Conservation (phyloP, 2,329 filamentous ascomycete genomes). For the Plenodomus lindquistii region DNA sequence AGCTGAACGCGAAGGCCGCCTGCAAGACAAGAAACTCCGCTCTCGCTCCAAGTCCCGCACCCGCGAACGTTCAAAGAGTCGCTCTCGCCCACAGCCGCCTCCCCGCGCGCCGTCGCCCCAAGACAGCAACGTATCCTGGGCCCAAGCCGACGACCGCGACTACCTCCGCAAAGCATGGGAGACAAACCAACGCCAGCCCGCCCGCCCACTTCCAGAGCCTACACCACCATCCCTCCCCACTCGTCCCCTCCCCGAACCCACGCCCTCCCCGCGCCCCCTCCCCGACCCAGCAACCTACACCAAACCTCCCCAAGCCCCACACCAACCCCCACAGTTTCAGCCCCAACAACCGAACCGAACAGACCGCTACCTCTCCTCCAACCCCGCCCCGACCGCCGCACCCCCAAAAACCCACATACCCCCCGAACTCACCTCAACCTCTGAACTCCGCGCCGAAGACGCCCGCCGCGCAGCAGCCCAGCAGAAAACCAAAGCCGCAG, state of each 20-base stretch:
- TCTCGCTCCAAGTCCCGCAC: conserved; percentile 42
- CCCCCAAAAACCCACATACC: conserved; percentile 47
- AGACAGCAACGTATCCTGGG: conserved; percentile 66
- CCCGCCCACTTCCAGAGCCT: conserved; percentile 42
- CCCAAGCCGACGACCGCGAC: conserved; percentile 65
- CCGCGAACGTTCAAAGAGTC: conserved; percentile 41
- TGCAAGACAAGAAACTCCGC: conserved; percentile 45
- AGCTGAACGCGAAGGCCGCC: conserved; percentile 59
- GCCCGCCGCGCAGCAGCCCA: conserved; percentile 63
- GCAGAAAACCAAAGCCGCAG: conserved; percentile 63
- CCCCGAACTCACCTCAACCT: conserved; percentile 60
- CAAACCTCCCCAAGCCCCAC: conserved; percentile 55
- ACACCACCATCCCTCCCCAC: conserved; percentile 37
- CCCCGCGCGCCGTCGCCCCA: conserved; percentile 48
- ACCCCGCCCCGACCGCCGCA: conserved; percentile 55
- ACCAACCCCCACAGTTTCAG: conserved; percentile 51
- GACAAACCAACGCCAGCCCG: conserved; percentile 38
- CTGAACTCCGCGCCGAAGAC: conserved; percentile 67
- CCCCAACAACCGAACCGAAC: conserved; percentile 49
- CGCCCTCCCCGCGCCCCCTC: conserved; percentile 37
- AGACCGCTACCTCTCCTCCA: conserved; percentile 61
- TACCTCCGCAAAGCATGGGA: conserved; percentile 64
- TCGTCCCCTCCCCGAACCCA: conserved; percentile 55
- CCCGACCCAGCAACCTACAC: conserved; percentile 40
- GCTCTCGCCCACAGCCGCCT: conserved; percentile 37